A percentile compares a stretch with the other conserved stretches of the same genome.
Evolutionary conservation across 768 basidiomycete genomes (phyloP).

Genomic region (Boletus sp.): DNA sequence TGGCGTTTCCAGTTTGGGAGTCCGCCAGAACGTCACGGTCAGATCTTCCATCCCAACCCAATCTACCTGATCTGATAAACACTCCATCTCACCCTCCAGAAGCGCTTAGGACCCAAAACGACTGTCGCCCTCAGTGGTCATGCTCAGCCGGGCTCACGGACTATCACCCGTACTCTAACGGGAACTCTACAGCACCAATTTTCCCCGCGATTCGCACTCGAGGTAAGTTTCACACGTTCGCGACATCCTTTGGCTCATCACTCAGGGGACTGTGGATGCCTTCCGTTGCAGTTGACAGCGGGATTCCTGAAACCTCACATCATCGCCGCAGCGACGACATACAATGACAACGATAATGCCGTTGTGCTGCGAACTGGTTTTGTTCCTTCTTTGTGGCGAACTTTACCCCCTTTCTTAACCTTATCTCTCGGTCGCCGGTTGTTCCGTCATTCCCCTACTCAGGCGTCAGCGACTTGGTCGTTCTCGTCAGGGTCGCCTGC

Average conservation of each 20-base stretch:
- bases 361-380: slow-evolving; percentile 38
- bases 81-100: slow-evolving; percentile 36
- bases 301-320: slow-evolving; percentile 40
- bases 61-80: slow-evolving; percentile 22
- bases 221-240: slow-evolving; percentile 34
- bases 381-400: slow-evolving; percentile 31
- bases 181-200: slow-evolving; percentile 77
- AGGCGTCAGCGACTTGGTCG: slow-evolving; percentile 40
- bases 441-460: slow-evolving; percentile 45
- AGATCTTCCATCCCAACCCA: slow-evolving; percentile 14
- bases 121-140: slow-evolving; percentile 39
- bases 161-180: slow-evolving; percentile 43
- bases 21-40: slow-evolving; percentile 47
- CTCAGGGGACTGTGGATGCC: slow-evolving; percentile 12
- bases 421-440: slow-evolving; percentile 49
- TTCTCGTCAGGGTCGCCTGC: slow-evolving; percentile 20
- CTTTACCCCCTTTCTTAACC: slow-evolving; percentile 39
- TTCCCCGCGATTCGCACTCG: slow-evolving; percentile 57
- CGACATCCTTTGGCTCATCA: slow-evolving; percentile 8
- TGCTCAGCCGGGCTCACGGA: slow-evolving; percentile 26
- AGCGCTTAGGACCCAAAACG: slow-evolving; percentile 45
- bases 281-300: slow-evolving; percentile 36
- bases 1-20: slow-evolving; percentile 31
- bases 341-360: slow-evolving; percentile 47
- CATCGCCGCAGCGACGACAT: slow-evolving; percentile 43